Conservation (phyloP, 208 protist genomes). For the Vickermania ingenoplastis region DNA sequence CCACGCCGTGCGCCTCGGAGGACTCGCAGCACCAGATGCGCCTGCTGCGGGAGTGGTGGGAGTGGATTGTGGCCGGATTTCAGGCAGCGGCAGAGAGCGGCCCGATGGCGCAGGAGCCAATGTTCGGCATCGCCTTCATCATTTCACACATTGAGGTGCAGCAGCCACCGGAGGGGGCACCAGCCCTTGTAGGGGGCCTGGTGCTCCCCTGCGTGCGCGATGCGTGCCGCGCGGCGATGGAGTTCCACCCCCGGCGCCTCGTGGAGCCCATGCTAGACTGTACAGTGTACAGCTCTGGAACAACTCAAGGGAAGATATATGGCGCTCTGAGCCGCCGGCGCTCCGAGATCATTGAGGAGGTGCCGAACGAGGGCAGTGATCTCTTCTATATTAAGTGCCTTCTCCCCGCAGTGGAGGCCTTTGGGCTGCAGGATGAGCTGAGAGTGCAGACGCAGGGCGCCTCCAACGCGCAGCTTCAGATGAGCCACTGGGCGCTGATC, state of each 20-base stretch:
- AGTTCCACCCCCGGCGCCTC: slow-evolving; percentile 84
- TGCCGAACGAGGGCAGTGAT: slow-evolving; percentile 94
- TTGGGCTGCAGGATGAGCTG: slow-evolving; percentile 95
- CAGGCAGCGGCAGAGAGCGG: slow-evolving; percentile 90
- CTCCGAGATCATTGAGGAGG: slow-evolving; percentile 91
- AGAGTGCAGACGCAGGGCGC: slow-evolving; percentile 92
- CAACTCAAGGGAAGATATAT: slow-evolving; percentile 85
- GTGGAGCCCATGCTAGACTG: slow-evolving; percentile 96
- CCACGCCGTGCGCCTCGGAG: background rate
- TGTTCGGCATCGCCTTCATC: slow-evolving; percentile 89
- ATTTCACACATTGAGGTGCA: slow-evolving; percentile 59
- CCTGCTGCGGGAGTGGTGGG: slow-evolving; percentile 40
- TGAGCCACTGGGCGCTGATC: slow-evolving; percentile 90
- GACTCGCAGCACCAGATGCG: background rate
- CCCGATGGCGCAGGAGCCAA: slow-evolving; percentile 97
- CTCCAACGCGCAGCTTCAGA: slow-evolving; percentile 94
- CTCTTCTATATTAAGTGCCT: slow-evolving; percentile 92
- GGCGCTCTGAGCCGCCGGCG: slow-evolving; percentile 78
- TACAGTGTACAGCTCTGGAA: slow-evolving; percentile 91
- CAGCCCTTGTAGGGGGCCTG: slow-evolving; percentile 79
- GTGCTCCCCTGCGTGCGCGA: slow-evolving; percentile 91
- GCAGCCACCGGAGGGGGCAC: slow-evolving; percentile 17
- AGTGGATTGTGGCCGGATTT: slow-evolving; percentile 93
- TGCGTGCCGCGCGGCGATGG: slow-evolving; percentile 91
- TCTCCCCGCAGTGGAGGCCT: slow-evolving; percentile 95